Base-by-base conservation (phyloP, 192 early-diverging fungal species). In the Chytriomyces sp. region DNA sequence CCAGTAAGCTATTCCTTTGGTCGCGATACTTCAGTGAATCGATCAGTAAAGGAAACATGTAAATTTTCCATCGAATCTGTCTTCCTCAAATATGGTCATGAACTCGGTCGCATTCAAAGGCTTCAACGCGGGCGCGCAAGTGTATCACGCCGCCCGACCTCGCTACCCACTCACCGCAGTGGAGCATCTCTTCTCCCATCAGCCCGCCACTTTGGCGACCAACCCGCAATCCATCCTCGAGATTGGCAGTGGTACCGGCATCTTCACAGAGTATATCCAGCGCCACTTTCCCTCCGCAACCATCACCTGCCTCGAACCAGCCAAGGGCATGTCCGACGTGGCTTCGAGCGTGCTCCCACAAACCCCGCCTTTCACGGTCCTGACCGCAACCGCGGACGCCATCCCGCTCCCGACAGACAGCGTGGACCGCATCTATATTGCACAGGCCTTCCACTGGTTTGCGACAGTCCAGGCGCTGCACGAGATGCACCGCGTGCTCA, bases 361-460 rank as follows among this genome's bases (percentile, higher is more conserved):
- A 12, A 56, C 17, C 54, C 26, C 28, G 17, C n/a, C 17, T 14
- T 56, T 56, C 26, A 56, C 28, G 8, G 8, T 26, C 19, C 8
- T 25, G 17, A 26, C 17, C 7, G 54, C 54, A 26, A 56, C 54
- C 19, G 54, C 54, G 25, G 12, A 14, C 19, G 28, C 17, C 54
- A 56, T 56, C 54, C 54, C 54, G 25, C 28, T 56, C 7, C 54
- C 54, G 8, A 26, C 8, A 0, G 28, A 56, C 54, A 56, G 54
- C 54, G 54, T 56, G 7, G 54, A 56, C 25, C 10, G 54, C 10
- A 56, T 56, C 28, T 56, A 56, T 28, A 26, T 12, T 61, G 59
- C 31, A 25, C 31, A 85, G 64, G 80, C 83, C 6, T 85, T 85
- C 26, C 84, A 85, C 41, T 85, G 84, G 84, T 85, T 84, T 61